A percentile compares a stretch with the other conserved stretches of the same genome.
Evolutionary conservation across 1,139 yeast species (phyloP).

Genomic region (Lodderomyces orthopsilosis): DNA sequence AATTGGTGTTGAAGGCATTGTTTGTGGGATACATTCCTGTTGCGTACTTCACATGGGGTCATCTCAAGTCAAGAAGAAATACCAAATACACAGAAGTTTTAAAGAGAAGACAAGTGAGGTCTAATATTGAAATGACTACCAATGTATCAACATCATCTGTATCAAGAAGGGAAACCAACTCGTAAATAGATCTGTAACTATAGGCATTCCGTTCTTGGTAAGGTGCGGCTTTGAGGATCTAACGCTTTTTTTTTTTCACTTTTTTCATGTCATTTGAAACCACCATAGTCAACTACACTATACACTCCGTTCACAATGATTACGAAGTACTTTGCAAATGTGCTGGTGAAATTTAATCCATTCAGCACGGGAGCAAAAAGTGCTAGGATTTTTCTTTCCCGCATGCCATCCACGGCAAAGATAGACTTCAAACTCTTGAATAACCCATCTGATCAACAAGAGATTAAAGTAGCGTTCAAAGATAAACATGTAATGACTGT

Average conservation of each 20-base stretch:
- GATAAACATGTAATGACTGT: conserved; percentile 72
- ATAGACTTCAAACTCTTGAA: conserved; percentile 56
- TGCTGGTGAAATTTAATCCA: conserved; percentile 78
- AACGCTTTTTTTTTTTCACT: background rate
- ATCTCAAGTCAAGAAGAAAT: conserved; percentile 24
- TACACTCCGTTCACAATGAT: conserved; percentile 47
- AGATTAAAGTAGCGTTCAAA: conserved; percentile 72
- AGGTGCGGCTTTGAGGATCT: background rate
- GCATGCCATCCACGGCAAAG: conserved; percentile 71
- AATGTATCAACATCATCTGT: conserved; percentile 2
- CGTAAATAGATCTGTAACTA: background rate
- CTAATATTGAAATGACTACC: background rate
- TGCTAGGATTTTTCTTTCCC: conserved; percentile 75
- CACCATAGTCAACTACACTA: background rate
- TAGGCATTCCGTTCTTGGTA: background rate
- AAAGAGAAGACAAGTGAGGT: conserved; percentile 18
- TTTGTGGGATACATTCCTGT: conserved; percentile 37
- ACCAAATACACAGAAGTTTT: conserved; percentile 24
- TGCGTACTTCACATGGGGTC: conserved; percentile 36
- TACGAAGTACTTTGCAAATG: conserved; percentile 78
- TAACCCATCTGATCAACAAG: conserved; percentile 49
- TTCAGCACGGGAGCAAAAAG: conserved; percentile 71
- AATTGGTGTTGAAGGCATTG: conserved; percentile 23
- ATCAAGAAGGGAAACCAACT: background rate
- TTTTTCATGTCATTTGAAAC: background rate